phyloP scores from a whole-genome alignment of 1,284 basidiomycete genomes.

The Rhodotorula mucilaginosa region DNA sequence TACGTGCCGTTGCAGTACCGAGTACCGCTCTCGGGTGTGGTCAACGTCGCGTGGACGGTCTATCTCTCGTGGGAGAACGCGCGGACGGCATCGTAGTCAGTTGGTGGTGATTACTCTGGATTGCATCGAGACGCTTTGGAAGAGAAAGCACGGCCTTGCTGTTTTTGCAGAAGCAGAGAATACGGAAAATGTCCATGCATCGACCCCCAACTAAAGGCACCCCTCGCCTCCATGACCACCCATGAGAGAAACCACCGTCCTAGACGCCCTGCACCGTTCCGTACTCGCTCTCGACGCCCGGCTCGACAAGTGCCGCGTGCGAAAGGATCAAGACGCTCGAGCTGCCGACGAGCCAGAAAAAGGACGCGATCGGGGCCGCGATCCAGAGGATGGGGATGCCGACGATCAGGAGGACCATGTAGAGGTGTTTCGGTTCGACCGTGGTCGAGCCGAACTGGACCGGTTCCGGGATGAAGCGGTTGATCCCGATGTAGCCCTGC shows the following conservation, averaged over 20 bases:
- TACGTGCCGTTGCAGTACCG: slow-evolving; percentile 23
- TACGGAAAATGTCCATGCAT: no score
- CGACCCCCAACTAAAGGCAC: no score
- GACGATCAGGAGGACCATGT: slow-evolving; percentile 42
- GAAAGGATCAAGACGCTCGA: slow-evolving; percentile 58
- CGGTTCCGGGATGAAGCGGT: slow-evolving; percentile 71
- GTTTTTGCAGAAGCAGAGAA: no score
- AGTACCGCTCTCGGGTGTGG: slow-evolving; percentile 13
- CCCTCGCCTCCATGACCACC: no score
- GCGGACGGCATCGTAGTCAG: neutral
- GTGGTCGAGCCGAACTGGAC: slow-evolving; percentile 72
- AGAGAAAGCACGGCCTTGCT: no score
- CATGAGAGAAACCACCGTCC: neutral
- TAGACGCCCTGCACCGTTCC: slow-evolving; percentile 60
- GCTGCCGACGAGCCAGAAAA: slow-evolving; percentile 50
- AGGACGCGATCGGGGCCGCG: slow-evolving; percentile 29
- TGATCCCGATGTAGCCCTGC: slow-evolving; percentile 79
- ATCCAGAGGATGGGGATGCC: slow-evolving; percentile 45
- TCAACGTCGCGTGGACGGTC: slow-evolving; percentile 19
- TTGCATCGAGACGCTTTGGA: no score
- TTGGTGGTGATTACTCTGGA: no score
- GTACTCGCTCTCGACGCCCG: slow-evolving; percentile 86
- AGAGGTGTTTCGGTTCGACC: slow-evolving; percentile 67
- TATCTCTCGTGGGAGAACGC: slow-evolving; percentile 16
- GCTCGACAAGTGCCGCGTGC: slow-evolving; percentile 79